Conservation (phyloP, 176 grass and related monocot genomes). For the Pontederia paniculata region DNA sequence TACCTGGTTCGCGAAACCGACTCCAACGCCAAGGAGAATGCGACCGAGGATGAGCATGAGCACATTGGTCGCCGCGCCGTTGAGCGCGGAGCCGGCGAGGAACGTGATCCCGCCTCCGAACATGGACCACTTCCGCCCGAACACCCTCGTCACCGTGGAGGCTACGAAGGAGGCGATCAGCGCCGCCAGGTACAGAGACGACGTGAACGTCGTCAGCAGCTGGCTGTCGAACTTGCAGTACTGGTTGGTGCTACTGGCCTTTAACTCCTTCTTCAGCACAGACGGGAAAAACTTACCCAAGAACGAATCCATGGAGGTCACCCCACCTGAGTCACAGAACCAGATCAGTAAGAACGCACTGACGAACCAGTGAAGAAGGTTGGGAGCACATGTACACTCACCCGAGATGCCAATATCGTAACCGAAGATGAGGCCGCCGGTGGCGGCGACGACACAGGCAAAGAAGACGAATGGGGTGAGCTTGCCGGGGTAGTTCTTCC, state of each 20-base stretch:
- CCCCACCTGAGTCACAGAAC: neutral
- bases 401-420: too few species aligned
- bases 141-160: neutral
- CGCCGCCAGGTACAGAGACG: slow-evolving; percentile 81
- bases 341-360: too few species aligned
- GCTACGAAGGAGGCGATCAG: slow-evolving; percentile 5
- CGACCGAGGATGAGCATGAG: slow-evolving; percentile 6
- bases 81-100: neutral
- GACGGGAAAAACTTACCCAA: slow-evolving; percentile 7
- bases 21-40: slow-evolving; percentile 2
- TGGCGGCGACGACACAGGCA: too few species aligned
- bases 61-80: slow-evolving; percentile 5
- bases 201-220: slow-evolving; percentile 87
- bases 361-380: too few species aligned
- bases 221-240: slow-evolving; percentile 99
- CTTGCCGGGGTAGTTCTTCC: too few species aligned
- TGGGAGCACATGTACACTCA: too few species aligned
- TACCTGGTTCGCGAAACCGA: slow-evolving; percentile 5
- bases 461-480: too few species aligned
- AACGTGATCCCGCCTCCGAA: slow-evolving; percentile 1
- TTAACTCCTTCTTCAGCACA: neutral
- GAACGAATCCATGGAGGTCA: slow-evolving; percentile 7
- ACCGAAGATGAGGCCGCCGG: too few species aligned
- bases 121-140: slow-evolving; percentile 7
- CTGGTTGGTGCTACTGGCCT: slow-evolving; percentile 34